Evolutionary conservation across 176 grass and related monocot genomes (phyloP).

Genomic region (Avena eriantha): DNA sequence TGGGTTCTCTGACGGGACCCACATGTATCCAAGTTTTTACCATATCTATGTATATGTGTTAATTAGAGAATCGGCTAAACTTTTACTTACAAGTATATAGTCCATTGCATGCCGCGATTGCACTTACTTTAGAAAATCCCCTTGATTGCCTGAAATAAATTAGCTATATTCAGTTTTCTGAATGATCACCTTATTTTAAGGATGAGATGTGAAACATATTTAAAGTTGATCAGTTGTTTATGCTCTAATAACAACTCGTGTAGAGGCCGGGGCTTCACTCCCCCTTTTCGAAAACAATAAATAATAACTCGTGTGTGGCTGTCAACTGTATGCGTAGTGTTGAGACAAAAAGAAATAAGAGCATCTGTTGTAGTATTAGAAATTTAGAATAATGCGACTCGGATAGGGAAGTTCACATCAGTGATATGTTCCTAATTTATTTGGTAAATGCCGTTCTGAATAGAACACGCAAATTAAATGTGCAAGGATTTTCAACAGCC

Average conservation of each 20-base stretch:
- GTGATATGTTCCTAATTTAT: neutral
- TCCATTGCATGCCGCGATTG: neutral
- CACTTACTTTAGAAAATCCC: neutral
- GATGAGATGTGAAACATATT: neutral
- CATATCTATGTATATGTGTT: neutral
- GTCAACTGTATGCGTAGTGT: neutral
- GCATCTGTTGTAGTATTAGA: neutral
- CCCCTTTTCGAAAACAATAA: too few relatives aligned
- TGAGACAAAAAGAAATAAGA: neutral
- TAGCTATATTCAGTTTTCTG: neutral
- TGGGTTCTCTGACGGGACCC: neutral
- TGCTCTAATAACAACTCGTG: too few relatives aligned
- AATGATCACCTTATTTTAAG: neutral
- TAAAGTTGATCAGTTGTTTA: neutral
- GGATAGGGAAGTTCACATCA: neutral
- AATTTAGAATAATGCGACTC: neutral
- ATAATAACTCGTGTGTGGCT: neutral
- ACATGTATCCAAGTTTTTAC: neutral
- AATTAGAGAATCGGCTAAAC: neutral
- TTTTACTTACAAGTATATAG: neutral
- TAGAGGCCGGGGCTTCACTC: too few relatives aligned
- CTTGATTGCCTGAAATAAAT: neutral
- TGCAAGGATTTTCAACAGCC: neutral
- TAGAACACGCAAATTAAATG: neutral
- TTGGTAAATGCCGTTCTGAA: neutral